Evolutionary conservation across 768 basidiomycete genomes (phyloP).

Genomic region (Naganishia kalamii): DNA sequence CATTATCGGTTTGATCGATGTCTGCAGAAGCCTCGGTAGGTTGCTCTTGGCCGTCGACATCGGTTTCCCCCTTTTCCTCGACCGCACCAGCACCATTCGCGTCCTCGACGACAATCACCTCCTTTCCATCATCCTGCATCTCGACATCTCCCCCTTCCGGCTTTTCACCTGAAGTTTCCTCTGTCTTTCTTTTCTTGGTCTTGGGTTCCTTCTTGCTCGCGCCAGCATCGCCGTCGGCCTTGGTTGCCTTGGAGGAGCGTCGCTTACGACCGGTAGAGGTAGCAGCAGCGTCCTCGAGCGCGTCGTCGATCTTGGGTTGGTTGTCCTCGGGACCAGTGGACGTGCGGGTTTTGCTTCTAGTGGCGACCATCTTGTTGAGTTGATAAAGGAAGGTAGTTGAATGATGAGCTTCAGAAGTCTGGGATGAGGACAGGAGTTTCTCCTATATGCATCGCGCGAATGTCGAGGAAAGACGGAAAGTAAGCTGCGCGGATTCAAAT

Average conservation of each 20-base stretch:
- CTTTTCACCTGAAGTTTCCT: not conserved
- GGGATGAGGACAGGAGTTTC: too few species aligned
- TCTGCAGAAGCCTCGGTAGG: too few species aligned
- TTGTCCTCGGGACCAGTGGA: not conserved
- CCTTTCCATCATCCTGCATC: not conserved
- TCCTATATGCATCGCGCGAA: too few species aligned
- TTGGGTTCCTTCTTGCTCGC: not conserved
- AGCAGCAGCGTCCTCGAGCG: slow-evolving; percentile 1
- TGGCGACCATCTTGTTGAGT: slow-evolving; percentile 19
- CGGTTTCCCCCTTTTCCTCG: not conserved
- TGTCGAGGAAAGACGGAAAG: too few species aligned
- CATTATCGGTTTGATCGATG: not conserved
- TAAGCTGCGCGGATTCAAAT: too few species aligned
- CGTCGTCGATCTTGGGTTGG: slow-evolving; percentile 21
- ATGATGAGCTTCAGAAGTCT: too few species aligned
- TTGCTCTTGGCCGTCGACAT: too few species aligned
- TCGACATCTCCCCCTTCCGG: not conserved
- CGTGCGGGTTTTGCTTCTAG: slow-evolving; percentile 13
- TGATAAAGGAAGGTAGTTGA: not conserved
- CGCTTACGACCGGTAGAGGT: not conserved
- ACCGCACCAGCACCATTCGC: not conserved
- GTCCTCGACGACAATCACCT: not conserved
- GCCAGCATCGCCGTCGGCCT: not conserved
- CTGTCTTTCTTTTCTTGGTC: slow-evolving; percentile 16
- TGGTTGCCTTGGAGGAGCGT: not conserved